Base-by-base conservation (phyloP, 2,329 filamentous ascomycete genomes). In the Ophiosphaerella korrae region DNA sequence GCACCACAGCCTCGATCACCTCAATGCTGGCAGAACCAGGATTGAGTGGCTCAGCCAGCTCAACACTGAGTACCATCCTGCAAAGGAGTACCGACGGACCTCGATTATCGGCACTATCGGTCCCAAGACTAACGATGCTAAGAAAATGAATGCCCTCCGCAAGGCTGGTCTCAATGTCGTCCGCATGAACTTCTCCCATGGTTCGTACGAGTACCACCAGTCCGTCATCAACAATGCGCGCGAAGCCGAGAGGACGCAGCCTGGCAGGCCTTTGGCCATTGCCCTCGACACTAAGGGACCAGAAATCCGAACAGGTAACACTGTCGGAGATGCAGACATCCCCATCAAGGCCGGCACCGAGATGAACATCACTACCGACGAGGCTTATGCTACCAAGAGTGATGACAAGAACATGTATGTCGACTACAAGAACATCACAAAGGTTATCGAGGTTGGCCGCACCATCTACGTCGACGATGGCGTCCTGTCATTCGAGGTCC, bases 351-450 rank as follows among this genome's bases (percentile, higher is more conserved):
- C 86, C 45, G 93, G 93, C 66, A 85, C 86, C 61, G 82, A 95
- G 78, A 78, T 99, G 77, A 97, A 95, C 84, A 89, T 99, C 78
- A 97, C 94, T 73, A 99, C 94, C 52, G 92, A 99, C 74, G 92
- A 97, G 42, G 81, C 91, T 74, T 97, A 97, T 77, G 89, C 88
- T 66, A 89, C 88, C 50, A 79, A 85, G 52, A 92, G 88, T 71
- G 89, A 95, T 77, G 88, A 90, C 67, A 84, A 92, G 80, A 96
- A 96, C 83, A 96, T 99, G 94, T 97, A 92, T 73, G 89, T 97
- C 71, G 93, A 97, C 82, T 97, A 99, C 84, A 95, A 96, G 87
- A 99, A 99, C 84, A 97, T 99, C 79, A 97, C 93, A 79, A 96
- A 95, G 82, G 94, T 99, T 68, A 97, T 99, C 72, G 78, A 89